Conservation (phyloP, 2,329 filamentous ascomycete species). For the Clathrospora elynae region DNA sequence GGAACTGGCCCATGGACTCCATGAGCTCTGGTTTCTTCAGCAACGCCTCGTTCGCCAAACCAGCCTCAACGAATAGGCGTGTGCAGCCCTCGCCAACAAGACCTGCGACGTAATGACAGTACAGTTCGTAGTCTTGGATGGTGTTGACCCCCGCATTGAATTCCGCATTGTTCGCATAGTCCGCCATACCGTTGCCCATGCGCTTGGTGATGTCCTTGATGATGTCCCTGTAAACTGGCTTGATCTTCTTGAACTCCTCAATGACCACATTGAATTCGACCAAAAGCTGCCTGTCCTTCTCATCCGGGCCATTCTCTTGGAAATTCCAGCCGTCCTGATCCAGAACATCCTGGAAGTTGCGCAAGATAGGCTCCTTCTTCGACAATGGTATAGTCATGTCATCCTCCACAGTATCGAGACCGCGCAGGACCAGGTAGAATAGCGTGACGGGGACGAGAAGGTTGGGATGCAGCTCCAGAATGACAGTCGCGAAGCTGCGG, state of each 20-base stretch:
- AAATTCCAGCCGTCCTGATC: conserved; percentile 91
- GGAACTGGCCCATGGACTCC: conserved; percentile 95
- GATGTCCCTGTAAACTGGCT: conserved; percentile 80
- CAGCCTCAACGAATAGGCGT: conserved; percentile 82
- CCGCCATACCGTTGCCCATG: conserved; percentile 99
- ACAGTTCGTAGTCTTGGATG: conserved; percentile 87
- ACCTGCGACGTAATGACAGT: conserved; percentile 98
- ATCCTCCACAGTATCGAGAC: conserved; percentile 97
- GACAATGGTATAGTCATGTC: conserved; percentile 88
- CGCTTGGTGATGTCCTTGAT: conserved; percentile 90
- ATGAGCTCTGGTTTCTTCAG: conserved; percentile 78
- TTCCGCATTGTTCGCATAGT: conserved; percentile 85
- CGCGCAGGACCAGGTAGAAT: conserved; percentile 92
- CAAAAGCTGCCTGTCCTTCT: conserved; percentile 91
- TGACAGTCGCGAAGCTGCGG: conserved; percentile 90
- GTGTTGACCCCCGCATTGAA: conserved; percentile 83
- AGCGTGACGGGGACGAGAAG: conserved; percentile 85
- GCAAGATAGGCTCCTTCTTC: conserved; percentile 83
- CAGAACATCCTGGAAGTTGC: conserved; percentile 79
- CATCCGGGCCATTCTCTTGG: conserved; percentile 79
- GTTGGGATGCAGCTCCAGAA: conserved; percentile 93
- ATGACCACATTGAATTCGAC: conserved; percentile 91
- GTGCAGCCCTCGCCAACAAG: conserved; percentile 95
- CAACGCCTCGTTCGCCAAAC: conserved; percentile 84
- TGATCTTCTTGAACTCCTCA: conserved; percentile 84